Conservation (phyloP, 2,329 filamentous ascomycete species). For the Clarireedia homoeocarpa region DNA sequence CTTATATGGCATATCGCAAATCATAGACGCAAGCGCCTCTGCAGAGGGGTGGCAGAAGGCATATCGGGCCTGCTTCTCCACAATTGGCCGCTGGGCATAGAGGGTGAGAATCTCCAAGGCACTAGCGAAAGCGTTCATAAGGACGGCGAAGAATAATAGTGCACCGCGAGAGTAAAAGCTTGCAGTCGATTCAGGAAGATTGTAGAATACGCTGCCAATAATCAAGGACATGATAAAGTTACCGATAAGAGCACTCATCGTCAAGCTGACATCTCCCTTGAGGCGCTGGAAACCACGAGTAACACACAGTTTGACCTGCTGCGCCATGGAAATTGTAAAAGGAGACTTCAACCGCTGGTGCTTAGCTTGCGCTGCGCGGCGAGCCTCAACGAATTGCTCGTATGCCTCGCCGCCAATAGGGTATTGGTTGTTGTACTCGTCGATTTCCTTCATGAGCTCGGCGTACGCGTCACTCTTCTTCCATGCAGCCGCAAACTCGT, state of each 20-base stretch:
- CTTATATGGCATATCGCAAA: constrained; percentile 51
- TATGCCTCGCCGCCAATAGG: constrained; percentile 31
- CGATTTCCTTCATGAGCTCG: constrained; percentile 31
- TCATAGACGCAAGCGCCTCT: constrained; percentile 47
- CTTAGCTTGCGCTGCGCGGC: constrained; percentile 37
- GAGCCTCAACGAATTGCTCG: constrained; percentile 47
- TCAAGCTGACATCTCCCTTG: constrained; percentile 42
- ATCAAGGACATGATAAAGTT: constrained; percentile 48
- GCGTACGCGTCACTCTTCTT: constrained; percentile 36
- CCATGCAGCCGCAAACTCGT: constrained; percentile 54
- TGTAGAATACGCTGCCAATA: constrained; percentile 55
- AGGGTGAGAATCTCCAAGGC: constrained; percentile 43
- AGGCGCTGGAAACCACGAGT: constrained; percentile 66
- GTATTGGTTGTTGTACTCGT: constrained; percentile 17
- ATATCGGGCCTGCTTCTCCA: constrained; percentile 39
- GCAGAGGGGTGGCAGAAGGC: constrained; percentile 41
- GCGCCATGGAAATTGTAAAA: constrained; percentile 35
- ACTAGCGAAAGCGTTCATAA: constrained; percentile 58
- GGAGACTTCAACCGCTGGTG: constrained; percentile 42
- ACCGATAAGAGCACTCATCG: constrained; percentile 11
- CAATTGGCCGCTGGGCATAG: constrained; percentile 34
- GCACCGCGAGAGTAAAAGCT: constrained; percentile 54
- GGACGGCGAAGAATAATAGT: constrained; percentile 57
- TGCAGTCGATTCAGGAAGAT: constrained; percentile 40
- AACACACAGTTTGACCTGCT: constrained; percentile 69